A percentile compares a stretch with the other conserved stretches of the same genome.
Conservation (phyloP, 345 rosid species). For the Syzygium aqueum region DNA sequence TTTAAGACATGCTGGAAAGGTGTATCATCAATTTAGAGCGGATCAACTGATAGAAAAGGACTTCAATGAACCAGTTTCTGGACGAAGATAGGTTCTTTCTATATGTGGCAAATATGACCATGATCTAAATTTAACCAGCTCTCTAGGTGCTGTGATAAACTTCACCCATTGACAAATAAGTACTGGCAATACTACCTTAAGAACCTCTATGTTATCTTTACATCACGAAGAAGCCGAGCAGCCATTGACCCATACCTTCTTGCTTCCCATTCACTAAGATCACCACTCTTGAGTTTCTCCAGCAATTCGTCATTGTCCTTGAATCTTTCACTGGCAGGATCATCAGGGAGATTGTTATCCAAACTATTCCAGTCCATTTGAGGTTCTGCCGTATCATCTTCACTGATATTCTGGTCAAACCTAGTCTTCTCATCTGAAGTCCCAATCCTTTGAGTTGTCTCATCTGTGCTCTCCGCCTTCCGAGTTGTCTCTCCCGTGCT, state of each 20-base stretch:
- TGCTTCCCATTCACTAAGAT: constrained; percentile 84
- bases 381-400: constrained; percentile 5
- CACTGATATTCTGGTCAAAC: constrained; percentile 14
- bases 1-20: neutral
- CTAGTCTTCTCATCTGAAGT: neutral
- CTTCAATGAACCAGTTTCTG: no score
- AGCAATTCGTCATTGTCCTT: constrained; percentile 12
- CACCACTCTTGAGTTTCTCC: constrained; percentile 25
- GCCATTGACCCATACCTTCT: constrained; percentile 87
- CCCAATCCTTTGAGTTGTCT: neutral
- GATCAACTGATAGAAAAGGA: neutral
- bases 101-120: neutral
- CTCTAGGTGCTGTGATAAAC: neutral
- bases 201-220: constrained; percentile 27
- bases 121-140: neutral
- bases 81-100: no score
- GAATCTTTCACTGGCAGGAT: constrained; percentile 9
- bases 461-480: constrained; percentile 9
- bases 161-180: neutral
- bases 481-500: constrained; percentile 6
- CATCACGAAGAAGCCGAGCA: constrained; percentile 80
- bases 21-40: neutral
- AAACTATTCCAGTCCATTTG: constrained; percentile 2
- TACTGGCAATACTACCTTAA: neutral
- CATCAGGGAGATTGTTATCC: constrained; percentile 3